Conservation (phyloP, 2,329 filamentous ascomycete species). For the Amphichorda felina region DNA sequence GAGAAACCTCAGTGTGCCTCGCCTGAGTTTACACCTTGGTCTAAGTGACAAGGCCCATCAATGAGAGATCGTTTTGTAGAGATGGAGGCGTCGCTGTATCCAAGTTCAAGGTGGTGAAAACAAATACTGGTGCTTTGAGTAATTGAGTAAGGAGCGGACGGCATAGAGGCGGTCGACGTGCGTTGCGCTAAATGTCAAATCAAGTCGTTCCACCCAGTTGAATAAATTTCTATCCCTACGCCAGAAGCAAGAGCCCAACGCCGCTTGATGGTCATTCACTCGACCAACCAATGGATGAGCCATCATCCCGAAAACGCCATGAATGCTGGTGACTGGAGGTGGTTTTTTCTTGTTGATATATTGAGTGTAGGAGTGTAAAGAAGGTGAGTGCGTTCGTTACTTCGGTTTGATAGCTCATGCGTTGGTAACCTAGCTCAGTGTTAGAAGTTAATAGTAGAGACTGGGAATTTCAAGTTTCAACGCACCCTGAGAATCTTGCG, state of each 20-base stretch:
- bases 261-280: constrained; percentile 17
- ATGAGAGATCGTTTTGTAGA: no score
- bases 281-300: constrained; percentile 22
- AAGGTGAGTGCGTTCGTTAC: constrained; percentile 16
- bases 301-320: constrained; percentile 28
- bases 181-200: constrained; percentile 9
- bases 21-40: no score
- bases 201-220: constrained; percentile 7
- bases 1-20: no score
- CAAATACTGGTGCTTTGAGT: not conserved
- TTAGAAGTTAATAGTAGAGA: constrained; percentile 6
- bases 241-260: constrained; percentile 21
- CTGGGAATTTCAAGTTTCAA: constrained; percentile 6
- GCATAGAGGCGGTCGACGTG: constrained; percentile 18
- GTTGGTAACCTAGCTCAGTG: constrained; percentile 38
- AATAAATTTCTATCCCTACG: constrained; percentile 21
- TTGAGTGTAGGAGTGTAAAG: constrained; percentile 13
- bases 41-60: no score
- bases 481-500: constrained; percentile 87
- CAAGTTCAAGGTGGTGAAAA: no score
- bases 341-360: constrained; percentile 1
- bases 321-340: constrained; percentile 18
- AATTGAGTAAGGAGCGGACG: constrained; percentile 25
- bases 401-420: constrained; percentile 28
- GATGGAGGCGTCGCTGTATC: not conserved